Evolutionary conservation across 208 protist genomes (phyloP), one percentile per base, ranked within the genome.

Genomic region (Leishmania gerbilli): DNA sequence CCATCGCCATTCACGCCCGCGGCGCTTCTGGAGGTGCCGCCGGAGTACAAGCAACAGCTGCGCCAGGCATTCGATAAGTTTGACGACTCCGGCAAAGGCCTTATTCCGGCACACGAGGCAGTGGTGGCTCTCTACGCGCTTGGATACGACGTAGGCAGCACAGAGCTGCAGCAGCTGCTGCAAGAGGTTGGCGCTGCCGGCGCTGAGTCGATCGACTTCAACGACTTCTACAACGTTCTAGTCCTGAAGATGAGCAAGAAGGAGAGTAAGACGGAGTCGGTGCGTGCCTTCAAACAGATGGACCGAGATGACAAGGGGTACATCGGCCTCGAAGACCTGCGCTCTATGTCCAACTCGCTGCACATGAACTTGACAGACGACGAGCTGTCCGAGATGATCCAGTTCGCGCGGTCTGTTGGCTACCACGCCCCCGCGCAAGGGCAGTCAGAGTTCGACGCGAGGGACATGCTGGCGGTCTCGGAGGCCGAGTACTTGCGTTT

Each of bases 351-450:
- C 24, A 81, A 96, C 71, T 94, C 96, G 13, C 79, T 99, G 45
- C 91, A 97, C 27, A 94, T 99, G 84, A 89, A 98, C 78, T 79
- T 99, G 76, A 96, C 98, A 40, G 99, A 99, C 81, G 98, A 99
- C 34, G 99, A 99, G 85, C 87, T 99, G 55, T 83, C 94, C 67
- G 97, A 98, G 80, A 99, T 99, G 98, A 97, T 99, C 77, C 91
- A 99, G 21, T 98, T 98, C 86, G 96, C 97, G 19, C 95, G 98
- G 31, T 84, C 90, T 4, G 90, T 92, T 0, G 80, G 80, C 24
- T 82, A 78, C 53, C 75, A 84, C 80, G 27, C 77, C 1, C 76
- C 76, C 42, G 58, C 75, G n/a, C 79, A 82, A 80, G 82, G 74
- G 81, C 84, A 79, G 77, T 87, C 83, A 1, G 90, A 95, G 71